Evolutionary conservation across 2,329 filamentous ascomycete genomes (phyloP).

Genomic region (Myriangium duriaei): DNA sequence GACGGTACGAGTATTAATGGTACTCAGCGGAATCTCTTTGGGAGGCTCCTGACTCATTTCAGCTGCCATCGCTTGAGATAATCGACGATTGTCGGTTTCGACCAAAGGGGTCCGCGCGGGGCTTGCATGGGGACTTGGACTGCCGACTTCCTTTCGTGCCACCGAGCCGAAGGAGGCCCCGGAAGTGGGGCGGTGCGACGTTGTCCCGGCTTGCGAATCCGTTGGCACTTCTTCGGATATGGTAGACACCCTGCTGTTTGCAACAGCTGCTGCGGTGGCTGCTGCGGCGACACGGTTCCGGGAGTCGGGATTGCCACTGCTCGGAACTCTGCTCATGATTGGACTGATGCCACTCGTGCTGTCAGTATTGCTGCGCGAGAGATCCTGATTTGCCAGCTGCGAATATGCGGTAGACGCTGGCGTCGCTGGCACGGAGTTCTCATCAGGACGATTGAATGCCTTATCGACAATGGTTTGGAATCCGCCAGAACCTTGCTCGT

Average conservation of each 20-base stretch:
- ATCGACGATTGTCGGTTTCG: slow-evolving; percentile 26
- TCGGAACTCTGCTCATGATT: slow-evolving; percentile 48
- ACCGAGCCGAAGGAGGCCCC: background rate
- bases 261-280: slow-evolving; percentile 10
- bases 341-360: slow-evolving; percentile 53
- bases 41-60: slow-evolving; percentile 9
- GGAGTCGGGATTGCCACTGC: slow-evolving; percentile 26
- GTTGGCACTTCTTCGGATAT: slow-evolving; percentile 40
- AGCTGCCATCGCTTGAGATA: slow-evolving; percentile 12
- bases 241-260: slow-evolving; percentile 35
- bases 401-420: slow-evolving; percentile 36
- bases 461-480: slow-evolving; percentile 50
- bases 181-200: slow-evolving; percentile 12
- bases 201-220: slow-evolving; percentile 28
- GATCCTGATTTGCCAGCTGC: slow-evolving; percentile 24
- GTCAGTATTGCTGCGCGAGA: slow-evolving; percentile 49
- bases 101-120: slow-evolving; percentile 48
- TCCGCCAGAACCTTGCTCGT: slow-evolving; percentile 25
- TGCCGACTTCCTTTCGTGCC: slow-evolving; percentile 43
- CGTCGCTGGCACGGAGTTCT: slow-evolving; percentile 39
- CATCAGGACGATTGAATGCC: slow-evolving; percentile 49
- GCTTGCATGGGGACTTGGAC: slow-evolving; percentile 47
- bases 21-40: too few relatives aligned
- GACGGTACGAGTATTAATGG: too few relatives aligned
- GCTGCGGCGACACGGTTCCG: slow-evolving; percentile 28